Base-by-base conservation (phyloP, 2,329 filamentous ascomycete species). In the Cercospora sp. region DNA sequence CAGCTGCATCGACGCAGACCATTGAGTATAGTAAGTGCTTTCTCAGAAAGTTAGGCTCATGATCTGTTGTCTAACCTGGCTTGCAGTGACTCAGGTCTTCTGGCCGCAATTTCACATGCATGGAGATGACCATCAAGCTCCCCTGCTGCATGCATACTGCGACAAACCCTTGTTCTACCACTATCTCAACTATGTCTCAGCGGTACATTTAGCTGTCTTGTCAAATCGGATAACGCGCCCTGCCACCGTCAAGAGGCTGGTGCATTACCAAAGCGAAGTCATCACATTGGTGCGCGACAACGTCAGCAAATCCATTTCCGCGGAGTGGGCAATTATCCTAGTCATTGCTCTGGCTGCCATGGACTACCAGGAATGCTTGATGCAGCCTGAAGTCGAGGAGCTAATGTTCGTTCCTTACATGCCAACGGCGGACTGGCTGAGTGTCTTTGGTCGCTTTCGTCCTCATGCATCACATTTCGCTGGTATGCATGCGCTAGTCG, bases 101-200 rank as follows among this genome's bases (percentile, higher is more conserved):
- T 55, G 49, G 49, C 49, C 49, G 49, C 49, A 55, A 10, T 55
- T 55, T 3, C 49, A 55, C 13, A 55, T 55, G 24, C 49, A 55
- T 55, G 49, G 49, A 55, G 49, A 55, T 1, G 49, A 55, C 49
- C 49, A 55, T n/a, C 49, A 55, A 55, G 49, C 49, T 55, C 49
- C 49, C 49, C 12, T 28, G 49, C 5, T 55, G 7, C 49, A 55
- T 55, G 49, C 49, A 28, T 55, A 55, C 24, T 55, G 49, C 49
- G 49, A 55, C 6, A 55, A 30, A 55, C 30, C 24, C 24, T 6
- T 55, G 24, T 30, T 55, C 49, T 55, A 55, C 49, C 49, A 55
- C 49, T 55, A 55, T 30, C 49, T 55, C 49, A 55, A 55, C 2
- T 55, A 55, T 28, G 49, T 55, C 49, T 55, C 49, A 3, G 49